Evolutionary conservation across 495 filamentous ascomycete genomes (phyloP).

Genomic region (Podospora appendiculata): DNA sequence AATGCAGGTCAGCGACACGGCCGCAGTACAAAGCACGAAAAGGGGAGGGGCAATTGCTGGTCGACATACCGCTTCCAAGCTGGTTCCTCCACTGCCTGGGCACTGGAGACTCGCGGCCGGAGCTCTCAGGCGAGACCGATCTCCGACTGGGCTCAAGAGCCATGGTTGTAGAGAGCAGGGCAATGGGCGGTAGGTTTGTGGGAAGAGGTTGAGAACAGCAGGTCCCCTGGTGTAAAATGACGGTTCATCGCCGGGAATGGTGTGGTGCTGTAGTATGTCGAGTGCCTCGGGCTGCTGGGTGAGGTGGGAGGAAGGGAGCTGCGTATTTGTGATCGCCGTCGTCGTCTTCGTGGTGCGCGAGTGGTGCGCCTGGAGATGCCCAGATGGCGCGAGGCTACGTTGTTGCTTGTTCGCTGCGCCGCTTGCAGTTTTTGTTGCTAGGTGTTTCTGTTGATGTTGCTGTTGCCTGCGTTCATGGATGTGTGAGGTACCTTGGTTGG

Average conservation of each 20-base stretch:
- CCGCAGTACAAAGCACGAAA: too few relatives aligned
- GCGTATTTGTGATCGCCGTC: not conserved
- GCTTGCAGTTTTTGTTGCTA: too few relatives aligned
- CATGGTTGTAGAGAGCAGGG: slow-evolving; percentile 34
- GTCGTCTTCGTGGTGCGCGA: not conserved
- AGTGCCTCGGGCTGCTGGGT: not conserved
- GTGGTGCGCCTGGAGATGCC: not conserved
- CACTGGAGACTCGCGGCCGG: slow-evolving; percentile 64
- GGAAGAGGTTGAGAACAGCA: slow-evolving; percentile 2
- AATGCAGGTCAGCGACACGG: not conserved
- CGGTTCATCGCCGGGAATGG: slow-evolving; percentile 18
- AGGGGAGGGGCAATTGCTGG: too few relatives aligned
- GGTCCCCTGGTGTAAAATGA: slow-evolving; percentile 5
- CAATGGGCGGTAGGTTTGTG: not conserved
- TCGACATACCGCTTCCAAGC: slow-evolving; percentile 34
- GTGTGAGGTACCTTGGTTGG: too few relatives aligned
- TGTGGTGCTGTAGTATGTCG: too few relatives aligned
- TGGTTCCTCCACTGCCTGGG: slow-evolving; percentile 53
- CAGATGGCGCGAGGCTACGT: not conserved
- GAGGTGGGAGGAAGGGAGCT: not conserved
- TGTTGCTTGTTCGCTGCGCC: not conserved
- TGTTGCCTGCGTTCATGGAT: too few relatives aligned
- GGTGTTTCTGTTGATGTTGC: too few relatives aligned
- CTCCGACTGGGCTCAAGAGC: slow-evolving; percentile 63
- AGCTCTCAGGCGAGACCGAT: slow-evolving; percentile 68